Base-by-base conservation (phyloP, 176 grass and related monocot genomes). In the Melocanna baccifera region DNA sequence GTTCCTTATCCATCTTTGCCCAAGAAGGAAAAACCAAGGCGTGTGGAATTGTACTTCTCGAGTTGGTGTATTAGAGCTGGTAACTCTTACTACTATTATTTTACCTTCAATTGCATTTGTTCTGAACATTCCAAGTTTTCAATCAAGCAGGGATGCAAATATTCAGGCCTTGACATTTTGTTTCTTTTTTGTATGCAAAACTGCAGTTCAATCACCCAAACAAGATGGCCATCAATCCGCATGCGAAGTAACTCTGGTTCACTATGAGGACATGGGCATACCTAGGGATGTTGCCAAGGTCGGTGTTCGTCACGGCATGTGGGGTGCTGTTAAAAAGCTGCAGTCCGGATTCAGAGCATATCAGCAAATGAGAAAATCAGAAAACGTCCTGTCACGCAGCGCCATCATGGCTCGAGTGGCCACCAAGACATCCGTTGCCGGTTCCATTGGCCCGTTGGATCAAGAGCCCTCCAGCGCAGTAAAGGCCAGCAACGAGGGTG, bases 181-280 rank as follows among this genome's bases (percentile, higher is more conserved):
- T 45, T 67, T 36, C 4, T 86, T 62, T 37, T 63, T 22, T 75
- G 2, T 53, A 41, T 81, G 62, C 69, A 48, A 67, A 92, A 70
- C 42, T 70, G 61, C 88, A 99, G 97, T 99, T 73, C 91, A 91
- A 84, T 94, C 97, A 2, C 83, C 85, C 19, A 99, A 96, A 69
- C 84, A 94, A 68, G 88, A 86, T 68, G 97, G 91, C 5, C 91
- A 94, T 70, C 79, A 86, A 55, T 93, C 90, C 26, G 91, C 97
- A 22, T 99, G 97, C 67, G 97, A 99, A 89, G 93, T 99, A 84
- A 96, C 91, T 67, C 80, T 99, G 62, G 5, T 96, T 69, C 97
- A 99, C 81, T 88, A 96, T 1, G 97, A 99, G 85, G 91, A 96
- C 66, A 99, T 99, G 97, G 93, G 97, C 77, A 99, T 99, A 80